Percentiles rank a stretch among this genome's conserved stretches.
Evolutionary conservation across 2,329 filamentous ascomycete species (phyloP).

Genomic region (Paecilomyces dactylethromorphus): DNA sequence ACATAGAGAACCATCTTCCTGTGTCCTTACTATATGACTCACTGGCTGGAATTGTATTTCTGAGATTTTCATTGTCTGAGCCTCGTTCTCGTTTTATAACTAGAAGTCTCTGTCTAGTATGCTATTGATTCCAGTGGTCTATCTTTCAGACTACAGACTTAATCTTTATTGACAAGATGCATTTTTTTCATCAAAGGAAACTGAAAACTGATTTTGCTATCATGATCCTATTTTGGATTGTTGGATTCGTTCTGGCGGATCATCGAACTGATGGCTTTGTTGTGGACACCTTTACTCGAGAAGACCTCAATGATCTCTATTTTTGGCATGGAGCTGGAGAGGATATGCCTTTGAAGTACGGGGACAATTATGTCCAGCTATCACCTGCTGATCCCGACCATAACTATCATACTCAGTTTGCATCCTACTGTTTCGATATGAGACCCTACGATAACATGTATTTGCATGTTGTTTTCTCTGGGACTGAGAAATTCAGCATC

Average conservation of each 20-base stretch:
- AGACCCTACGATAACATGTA: slow-evolving; percentile 50
- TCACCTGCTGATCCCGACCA: slow-evolving; percentile 55
- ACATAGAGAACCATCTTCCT: not conserved
- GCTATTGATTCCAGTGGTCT: not conserved
- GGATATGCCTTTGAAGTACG: slow-evolving; percentile 47
- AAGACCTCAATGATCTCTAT: slow-evolving; percentile 51
- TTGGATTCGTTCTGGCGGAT: not conserved
- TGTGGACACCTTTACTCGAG: slow-evolving; percentile 55
- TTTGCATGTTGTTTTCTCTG: slow-evolving; percentile 59
- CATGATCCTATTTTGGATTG: not conserved
- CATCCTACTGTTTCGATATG: slow-evolving; percentile 51
- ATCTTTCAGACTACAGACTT: not conserved
- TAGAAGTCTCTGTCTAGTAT: not conserved
- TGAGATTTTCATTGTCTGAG: too few species aligned
- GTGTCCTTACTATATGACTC: too few species aligned
- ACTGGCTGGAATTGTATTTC: too few species aligned
- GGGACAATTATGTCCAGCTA: slow-evolving; percentile 48
- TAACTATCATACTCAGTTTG: slow-evolving; percentile 55
- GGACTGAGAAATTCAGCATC: slow-evolving; percentile 57
- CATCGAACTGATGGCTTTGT: slow-evolving; percentile 25
- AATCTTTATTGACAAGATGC: not conserved
- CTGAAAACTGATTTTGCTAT: not conserved
- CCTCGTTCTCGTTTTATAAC: too few species aligned
- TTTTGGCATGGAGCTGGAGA: slow-evolving; percentile 64
- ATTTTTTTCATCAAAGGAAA: not conserved